Conservation (phyloP, 208 protist genomes). For the Wallacemonas sp. region DNA sequence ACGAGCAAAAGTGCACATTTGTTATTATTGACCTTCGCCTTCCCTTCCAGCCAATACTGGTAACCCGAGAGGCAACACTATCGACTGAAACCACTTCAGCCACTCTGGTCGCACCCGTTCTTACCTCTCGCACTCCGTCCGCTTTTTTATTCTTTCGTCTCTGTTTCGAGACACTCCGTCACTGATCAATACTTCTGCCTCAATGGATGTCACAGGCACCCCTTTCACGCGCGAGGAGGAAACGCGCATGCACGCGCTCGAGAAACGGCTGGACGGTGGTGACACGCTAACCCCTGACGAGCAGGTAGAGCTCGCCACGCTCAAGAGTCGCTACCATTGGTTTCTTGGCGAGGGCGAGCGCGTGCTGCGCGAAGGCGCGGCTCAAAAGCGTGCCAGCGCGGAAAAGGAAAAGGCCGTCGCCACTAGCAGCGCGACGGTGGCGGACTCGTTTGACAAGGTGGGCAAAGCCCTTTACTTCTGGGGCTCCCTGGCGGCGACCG, state of each 20-base stretch:
- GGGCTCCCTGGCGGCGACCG: slow-evolving; percentile 78
- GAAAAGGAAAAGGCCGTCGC: neutral
- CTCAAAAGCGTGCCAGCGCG: neutral
- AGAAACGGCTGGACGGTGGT: slow-evolving; percentile 23
- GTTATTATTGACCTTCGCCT: no score
- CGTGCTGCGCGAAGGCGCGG: slow-evolving; percentile 29
- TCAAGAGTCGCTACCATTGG: slow-evolving; percentile 52
- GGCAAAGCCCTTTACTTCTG: slow-evolving; percentile 83
- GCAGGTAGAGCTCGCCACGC: slow-evolving; percentile 34
- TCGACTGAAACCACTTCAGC: no score
- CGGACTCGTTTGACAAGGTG: slow-evolving; percentile 39
- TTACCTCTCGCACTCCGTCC: no score
- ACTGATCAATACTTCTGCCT: no score
- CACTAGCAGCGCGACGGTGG: neutral
- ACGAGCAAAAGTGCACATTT: no score
- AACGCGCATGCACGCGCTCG: slow-evolving; percentile 35
- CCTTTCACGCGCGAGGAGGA: slow-evolving; percentile 65
- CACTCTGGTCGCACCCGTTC: no score
- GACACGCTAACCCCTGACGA: slow-evolving; percentile 37
- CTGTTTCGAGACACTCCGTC: no score
- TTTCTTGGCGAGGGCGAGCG: slow-evolving; percentile 63
- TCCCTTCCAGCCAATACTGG: no score
- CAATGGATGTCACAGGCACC: no score
- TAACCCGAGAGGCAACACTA: no score
- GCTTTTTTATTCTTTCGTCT: no score